Base-by-base conservation (phyloP, 768 basidiomycete species). In the Mycena venus region DNA sequence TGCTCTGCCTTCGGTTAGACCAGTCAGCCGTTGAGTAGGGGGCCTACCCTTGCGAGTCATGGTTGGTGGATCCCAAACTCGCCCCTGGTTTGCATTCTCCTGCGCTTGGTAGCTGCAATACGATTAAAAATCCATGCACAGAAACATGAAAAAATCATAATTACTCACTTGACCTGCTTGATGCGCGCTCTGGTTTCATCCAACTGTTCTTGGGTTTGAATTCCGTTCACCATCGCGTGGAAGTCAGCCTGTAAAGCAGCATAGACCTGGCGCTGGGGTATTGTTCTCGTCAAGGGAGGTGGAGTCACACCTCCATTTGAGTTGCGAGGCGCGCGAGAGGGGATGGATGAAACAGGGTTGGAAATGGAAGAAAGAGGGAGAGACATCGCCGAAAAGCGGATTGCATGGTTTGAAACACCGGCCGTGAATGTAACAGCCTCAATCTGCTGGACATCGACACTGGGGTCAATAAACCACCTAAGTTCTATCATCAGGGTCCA, bases 141-240 rank as follows among this genome's bases (percentile, higher is more conserved):
- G n/a, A n/a, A n/a, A 49, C n/a, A 25, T 4, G 7, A 25, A 25
- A 49, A 49, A 23, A n/a, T n/a, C n/a, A n/a, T n/a, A n/a, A n/a
- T n/a, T n/a, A n/a, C 47, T 49, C 15, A 49, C 47, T n/a, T 15
- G 15, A 49, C 23, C 7, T n/a, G 47, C n/a, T 25, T n/a, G 5
- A 49, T n/a, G 5, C 47, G n/a, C 5, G 47, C 47, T 6, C 47
- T n/a, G 4, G 23, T 8, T 9, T 68, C 68, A 11, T 82, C 77
- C 8, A 84, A 73, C 27, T 84, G 72, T 19, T 83, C 82, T 34
- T 73, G 63, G 17, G 80, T 84, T 38, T 81, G 80, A 29, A 81
- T 68, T n/a, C 70, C 70, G 32, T 36, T 59, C 6, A 78, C 49
- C 31, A 83, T 64, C 9, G 79, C 77, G 10, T 79, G 67, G 11